These are phyloP conservation scores for Colletotrichum noveboracense DNA, from an alignment of 2,329 filamentous ascomycete genomes.

Conservation along the genomic window DNA sequence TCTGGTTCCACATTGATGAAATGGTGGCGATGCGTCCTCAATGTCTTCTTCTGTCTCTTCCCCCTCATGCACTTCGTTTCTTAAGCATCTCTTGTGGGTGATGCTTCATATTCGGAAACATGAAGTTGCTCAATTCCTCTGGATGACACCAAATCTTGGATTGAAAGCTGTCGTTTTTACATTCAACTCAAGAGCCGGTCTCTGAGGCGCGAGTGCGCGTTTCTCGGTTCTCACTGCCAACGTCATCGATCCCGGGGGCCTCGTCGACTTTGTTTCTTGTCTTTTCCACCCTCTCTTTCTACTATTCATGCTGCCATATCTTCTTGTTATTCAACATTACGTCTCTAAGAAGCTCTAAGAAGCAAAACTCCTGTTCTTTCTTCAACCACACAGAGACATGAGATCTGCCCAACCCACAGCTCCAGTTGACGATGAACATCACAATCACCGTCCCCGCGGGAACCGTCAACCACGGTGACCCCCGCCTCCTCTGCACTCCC, in stretches of 20 bases:
- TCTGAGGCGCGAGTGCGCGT: background rate
- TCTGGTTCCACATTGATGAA: background rate
- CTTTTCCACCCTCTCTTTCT: background rate
- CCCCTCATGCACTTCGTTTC: background rate
- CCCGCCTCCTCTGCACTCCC: constrained; percentile 26
- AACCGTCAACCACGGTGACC: constrained; percentile 19
- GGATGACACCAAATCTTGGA: background rate
- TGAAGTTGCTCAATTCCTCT: background rate
- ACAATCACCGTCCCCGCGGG: constrained; percentile 5
- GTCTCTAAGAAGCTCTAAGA: too few relatives aligned
- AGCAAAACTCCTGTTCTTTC: background rate
- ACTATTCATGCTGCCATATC: background rate
- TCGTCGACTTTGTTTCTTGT: background rate
- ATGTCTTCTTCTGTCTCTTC: background rate
- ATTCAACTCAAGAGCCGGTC: background rate
- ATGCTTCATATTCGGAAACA: background rate
- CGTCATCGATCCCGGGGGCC: background rate
- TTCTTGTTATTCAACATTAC: background rate
- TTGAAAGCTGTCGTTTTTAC: background rate
- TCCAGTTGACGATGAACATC: constrained; percentile 2
- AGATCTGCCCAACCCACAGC: background rate
- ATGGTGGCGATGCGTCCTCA: background rate
- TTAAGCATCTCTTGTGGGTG: background rate
- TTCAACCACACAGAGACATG: background rate
- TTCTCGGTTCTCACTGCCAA: background rate